Conservation (phyloP, 768 basidiomycete genomes). For the Strobilomyces dryophilus region DNA sequence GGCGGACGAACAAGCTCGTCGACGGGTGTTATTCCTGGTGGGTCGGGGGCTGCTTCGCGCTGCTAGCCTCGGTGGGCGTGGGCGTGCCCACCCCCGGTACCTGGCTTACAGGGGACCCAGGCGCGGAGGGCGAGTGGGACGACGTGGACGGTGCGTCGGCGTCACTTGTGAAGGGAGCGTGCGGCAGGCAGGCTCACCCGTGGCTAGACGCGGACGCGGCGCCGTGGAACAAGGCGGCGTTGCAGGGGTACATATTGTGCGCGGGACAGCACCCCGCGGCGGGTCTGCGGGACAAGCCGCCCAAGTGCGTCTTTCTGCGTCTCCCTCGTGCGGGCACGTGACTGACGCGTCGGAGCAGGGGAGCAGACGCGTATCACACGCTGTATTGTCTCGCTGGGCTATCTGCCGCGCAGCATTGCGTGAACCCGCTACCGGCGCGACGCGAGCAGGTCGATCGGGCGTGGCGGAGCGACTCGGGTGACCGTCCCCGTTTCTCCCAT, state of each 20-base stretch:
- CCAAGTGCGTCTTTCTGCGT: constrained; percentile 59
- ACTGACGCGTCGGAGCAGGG: constrained; percentile 38
- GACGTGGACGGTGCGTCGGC: constrained; percentile 56
- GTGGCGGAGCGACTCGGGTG: constrained; percentile 36
- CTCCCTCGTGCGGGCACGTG: background rate
- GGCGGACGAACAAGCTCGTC: constrained; percentile 96
- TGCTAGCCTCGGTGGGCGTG: constrained; percentile 60
- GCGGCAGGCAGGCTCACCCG: background rate
- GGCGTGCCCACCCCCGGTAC: background rate
- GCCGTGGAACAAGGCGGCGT: constrained; percentile 54
- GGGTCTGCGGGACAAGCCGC: constrained; percentile 92
- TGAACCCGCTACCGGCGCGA: constrained; percentile 44
- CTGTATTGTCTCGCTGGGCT: constrained; percentile 89
- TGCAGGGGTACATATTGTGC: constrained; percentile 84
- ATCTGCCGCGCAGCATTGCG: constrained; percentile 81
- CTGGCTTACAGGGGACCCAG: too few species aligned
- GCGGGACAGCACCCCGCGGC: constrained; percentile 85
- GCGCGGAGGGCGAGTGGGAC: constrained; percentile 45
- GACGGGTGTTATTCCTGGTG: constrained; percentile 99
- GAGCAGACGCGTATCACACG: constrained; percentile 94
- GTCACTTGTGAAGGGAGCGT: too few species aligned
- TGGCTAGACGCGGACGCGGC: constrained; percentile 32
- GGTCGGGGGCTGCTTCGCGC: constrained; percentile 84
- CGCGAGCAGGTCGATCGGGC: constrained; percentile 30
- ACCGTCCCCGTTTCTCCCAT: background rate